These are phyloP conservation scores for Pyricularia sp. DNA, from an alignment of 2,329 filamentous ascomycete species.

Conservation along the genomic window DNA sequence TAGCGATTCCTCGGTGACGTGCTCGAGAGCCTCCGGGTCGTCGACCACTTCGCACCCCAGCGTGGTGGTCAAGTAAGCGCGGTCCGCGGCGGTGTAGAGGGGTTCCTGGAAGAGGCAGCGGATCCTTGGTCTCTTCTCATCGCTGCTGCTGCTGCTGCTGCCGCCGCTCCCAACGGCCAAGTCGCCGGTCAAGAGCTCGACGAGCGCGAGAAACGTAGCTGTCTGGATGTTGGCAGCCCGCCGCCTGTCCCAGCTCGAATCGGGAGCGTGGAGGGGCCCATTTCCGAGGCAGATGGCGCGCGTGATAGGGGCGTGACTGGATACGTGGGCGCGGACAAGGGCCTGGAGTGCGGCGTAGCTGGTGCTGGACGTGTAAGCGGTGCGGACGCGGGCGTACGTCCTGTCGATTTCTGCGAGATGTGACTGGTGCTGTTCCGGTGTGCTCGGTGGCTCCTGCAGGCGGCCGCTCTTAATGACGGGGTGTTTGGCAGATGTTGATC, in stretches of 20 bases:
- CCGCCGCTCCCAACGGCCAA: neutral
- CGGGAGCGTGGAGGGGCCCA: slow-evolving; percentile 40
- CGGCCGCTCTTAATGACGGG: neutral
- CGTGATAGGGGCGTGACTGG: slow-evolving; percentile 16
- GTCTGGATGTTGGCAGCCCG: slow-evolving; percentile 42
- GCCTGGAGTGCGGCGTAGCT: slow-evolving; percentile 17
- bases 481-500: neutral
- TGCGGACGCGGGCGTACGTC: slow-evolving; percentile 9
- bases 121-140: slow-evolving; percentile 18
- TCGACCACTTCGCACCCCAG: slow-evolving; percentile 44
- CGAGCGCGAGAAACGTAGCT: slow-evolving; percentile 39
- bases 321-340: slow-evolving; percentile 19
- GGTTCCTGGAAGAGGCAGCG: slow-evolving; percentile 45
- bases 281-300: slow-evolving; percentile 45
- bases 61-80: slow-evolving; percentile 36
- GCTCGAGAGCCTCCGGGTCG: slow-evolving; percentile 41
- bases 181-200: slow-evolving; percentile 17
- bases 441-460: neutral
- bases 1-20: slow-evolving; percentile 38
- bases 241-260: slow-evolving; percentile 34
- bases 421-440: neutral
- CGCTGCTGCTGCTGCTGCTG: neutral
- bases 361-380: slow-evolving; percentile 14
- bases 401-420: neutral
- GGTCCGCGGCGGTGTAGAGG: slow-evolving; percentile 36